phyloP scores from a whole-genome alignment of 441 rosid species.

The Populus hybrid region DNA sequence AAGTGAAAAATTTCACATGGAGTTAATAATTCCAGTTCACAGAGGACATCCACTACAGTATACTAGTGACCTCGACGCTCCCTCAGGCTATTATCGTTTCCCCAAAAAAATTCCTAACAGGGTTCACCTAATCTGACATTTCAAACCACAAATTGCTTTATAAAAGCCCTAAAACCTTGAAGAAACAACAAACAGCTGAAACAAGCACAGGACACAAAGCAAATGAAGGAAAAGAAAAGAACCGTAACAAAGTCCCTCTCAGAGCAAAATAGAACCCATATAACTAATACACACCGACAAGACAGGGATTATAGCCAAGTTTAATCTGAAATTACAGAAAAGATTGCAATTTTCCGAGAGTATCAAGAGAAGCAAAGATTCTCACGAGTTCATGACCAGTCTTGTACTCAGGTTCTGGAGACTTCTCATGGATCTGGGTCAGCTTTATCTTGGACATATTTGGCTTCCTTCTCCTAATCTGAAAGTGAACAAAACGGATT shows the following conservation, averaged over 20 bases:
- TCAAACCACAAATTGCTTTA: background rate
- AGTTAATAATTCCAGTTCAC: background rate
- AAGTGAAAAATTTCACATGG: background rate
- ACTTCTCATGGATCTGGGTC: slow-evolving; percentile 27
- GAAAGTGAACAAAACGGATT: slow-evolving; percentile 13
- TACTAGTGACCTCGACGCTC: background rate
- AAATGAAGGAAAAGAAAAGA: background rate
- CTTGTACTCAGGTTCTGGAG: slow-evolving; percentile 26
- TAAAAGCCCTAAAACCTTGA: slow-evolving; percentile 5
- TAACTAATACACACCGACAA: background rate
- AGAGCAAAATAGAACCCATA: background rate
- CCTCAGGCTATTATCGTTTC: background rate
- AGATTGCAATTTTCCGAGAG: background rate
- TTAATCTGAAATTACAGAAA: background rate
- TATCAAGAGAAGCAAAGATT: background rate
- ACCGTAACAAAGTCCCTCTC: background rate
- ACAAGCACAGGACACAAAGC: background rate
- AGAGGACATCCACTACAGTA: background rate
- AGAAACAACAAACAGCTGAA: background rate
- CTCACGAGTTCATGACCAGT: slow-evolving; percentile 26
- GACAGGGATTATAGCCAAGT: background rate
- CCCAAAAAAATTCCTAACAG: background rate
- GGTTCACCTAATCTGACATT: slow-evolving; percentile 5
- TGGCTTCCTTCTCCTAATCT: slow-evolving; percentile 31
- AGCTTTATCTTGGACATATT: slow-evolving; percentile 26